These are phyloP conservation scores for Solanum chacoense DNA, from an alignment of 305 asterid species.

Conservation along the genomic window DNA sequence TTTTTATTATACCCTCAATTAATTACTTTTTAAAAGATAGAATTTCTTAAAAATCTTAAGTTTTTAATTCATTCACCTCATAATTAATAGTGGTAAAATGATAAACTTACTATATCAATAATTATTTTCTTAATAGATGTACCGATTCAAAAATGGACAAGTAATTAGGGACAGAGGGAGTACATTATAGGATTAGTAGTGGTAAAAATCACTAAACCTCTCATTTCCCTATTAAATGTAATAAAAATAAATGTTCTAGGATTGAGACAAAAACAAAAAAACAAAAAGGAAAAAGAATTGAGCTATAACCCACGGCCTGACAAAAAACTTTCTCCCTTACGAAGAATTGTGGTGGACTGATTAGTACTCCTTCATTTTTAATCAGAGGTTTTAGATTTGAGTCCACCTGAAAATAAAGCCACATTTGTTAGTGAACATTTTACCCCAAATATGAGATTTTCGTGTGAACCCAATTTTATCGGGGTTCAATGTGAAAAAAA, in stretches of 20 bases:
- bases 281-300: neutral
- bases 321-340: neutral
- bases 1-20: too few relatives aligned
- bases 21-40: too few relatives aligned
- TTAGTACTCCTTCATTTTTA: accelerated
- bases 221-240: neutral
- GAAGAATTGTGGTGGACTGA: too few relatives aligned
- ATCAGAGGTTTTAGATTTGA: accelerated
- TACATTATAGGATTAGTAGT: neutral
- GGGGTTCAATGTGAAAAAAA: neutral
- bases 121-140: too few relatives aligned
- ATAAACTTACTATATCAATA: too few relatives aligned
- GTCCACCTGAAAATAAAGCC: accelerated
- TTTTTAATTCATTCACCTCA: too few relatives aligned
- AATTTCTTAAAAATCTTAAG: too few relatives aligned
- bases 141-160: too few relatives aligned
- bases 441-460: too few relatives aligned
- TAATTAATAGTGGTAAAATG: too few relatives aligned
- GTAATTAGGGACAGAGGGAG: too few relatives aligned
- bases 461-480: accelerated
- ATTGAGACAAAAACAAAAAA: neutral
- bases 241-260: neutral
- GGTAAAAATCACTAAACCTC: neutral
- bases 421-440: too few relatives aligned
- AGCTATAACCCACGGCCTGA: neutral